Conservation (phyloP, 176 grass and related monocot genomes). For the Oryza glaberrima region DNA sequence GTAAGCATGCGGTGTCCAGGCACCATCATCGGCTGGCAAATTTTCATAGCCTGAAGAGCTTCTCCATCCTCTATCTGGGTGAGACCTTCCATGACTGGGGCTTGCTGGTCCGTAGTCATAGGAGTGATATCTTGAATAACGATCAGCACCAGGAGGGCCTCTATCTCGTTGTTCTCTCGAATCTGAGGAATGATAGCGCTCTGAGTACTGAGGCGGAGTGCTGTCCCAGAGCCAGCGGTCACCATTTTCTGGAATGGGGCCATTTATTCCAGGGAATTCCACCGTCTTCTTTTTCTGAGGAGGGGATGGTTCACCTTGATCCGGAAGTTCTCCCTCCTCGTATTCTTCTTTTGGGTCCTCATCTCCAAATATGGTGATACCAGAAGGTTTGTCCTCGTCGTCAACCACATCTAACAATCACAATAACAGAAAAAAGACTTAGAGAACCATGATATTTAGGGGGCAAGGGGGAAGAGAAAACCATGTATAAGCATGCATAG, state of each 20-base stretch:
- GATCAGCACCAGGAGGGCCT: conserved; percentile 42
- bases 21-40: conserved; percentile 37
- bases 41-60: conserved; percentile 56
- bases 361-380: conserved; percentile 88
- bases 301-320: conserved; percentile 41
- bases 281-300: conserved; percentile 69
- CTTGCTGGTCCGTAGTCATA: conserved; percentile 50
- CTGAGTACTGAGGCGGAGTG: conserved; percentile 37
- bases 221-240: conserved; percentile 74
- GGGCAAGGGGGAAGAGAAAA: background rate
- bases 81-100: conserved; percentile 50
- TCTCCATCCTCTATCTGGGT: conserved; percentile 60
- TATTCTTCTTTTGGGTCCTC: conserved; percentile 57
- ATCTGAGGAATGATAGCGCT: conserved; percentile 43
- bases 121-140: conserved; percentile 63
- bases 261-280: conserved; percentile 89
- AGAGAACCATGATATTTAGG: conserved; percentile 31
- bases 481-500: background rate
- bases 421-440: conserved; percentile 17
- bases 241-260: conserved; percentile 75
- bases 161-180: conserved; percentile 52
- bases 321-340: conserved; percentile 82
- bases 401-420: conserved; percentile 62
- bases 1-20: conserved; percentile 48
- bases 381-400: conserved; percentile 83